phyloP scores from a whole-genome alignment of 1,139 yeast genomes.

The Pichia sp. region DNA sequence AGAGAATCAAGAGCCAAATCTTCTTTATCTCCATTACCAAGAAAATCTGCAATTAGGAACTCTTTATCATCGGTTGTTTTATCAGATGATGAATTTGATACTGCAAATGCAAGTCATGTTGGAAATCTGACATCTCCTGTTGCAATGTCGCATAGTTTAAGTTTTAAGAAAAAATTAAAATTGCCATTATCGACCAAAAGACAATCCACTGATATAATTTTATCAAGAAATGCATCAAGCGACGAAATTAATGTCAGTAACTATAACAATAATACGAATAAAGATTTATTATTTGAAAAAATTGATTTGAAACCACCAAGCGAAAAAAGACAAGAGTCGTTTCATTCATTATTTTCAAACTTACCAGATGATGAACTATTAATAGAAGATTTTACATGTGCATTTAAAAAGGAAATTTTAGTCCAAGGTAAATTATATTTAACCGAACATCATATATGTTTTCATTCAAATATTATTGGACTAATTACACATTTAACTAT shows the following conservation, averaged over 20 bases:
- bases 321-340: slow-evolving; percentile 50
- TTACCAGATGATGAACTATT: slow-evolving; percentile 48
- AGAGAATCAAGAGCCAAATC: slow-evolving; percentile 3
- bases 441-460: slow-evolving; percentile 53
- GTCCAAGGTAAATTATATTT: slow-evolving; percentile 68
- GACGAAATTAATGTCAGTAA: slow-evolving; percentile 4
- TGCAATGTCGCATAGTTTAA: slow-evolving; percentile 9
- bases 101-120: neutral
- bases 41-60: slow-evolving; percentile 8
- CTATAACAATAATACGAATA: slow-evolving; percentile 3
- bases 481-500: slow-evolving; percentile 64
- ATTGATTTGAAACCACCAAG: slow-evolving; percentile 23
- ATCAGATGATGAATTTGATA: slow-evolving; percentile 4
- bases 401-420: slow-evolving; percentile 58
- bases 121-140: neutral
- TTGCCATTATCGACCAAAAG: slow-evolving; percentile 7
- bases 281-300: slow-evolving; percentile 13
- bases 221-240: neutral
- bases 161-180: slow-evolving; percentile 12
- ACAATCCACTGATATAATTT: slow-evolving; percentile 1
- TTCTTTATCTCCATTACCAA: slow-evolving; percentile 7
- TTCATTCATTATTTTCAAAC: slow-evolving; percentile 55
- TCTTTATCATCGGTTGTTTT: slow-evolving; percentile 5
- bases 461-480: slow-evolving; percentile 68
- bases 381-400: slow-evolving; percentile 65